Evolutionary conservation across 257 asterid genomes (phyloP), one percentile per base, ranked within the genome.

Genomic region (Avicennia marina): DNA sequence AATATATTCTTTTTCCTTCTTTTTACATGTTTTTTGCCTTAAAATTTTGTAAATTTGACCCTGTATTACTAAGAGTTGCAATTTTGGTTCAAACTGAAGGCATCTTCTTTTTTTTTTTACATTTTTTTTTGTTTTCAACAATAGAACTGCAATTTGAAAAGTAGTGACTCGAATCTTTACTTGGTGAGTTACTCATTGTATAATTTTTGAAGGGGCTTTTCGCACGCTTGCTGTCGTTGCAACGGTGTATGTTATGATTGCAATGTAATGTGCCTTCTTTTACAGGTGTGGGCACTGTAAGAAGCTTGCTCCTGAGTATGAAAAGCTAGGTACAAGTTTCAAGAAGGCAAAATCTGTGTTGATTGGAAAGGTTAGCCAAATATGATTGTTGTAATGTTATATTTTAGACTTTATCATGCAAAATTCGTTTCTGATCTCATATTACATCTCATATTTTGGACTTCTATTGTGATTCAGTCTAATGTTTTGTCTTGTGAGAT

Each of bases 221-320:
- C 33, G 5, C 3, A 29, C 33, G 3, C 5, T 29, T 29, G 7
- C 33, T 29, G 33, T 2, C 7, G 33, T 34, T 2, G 12, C 41
- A 10, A 4, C 2, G 41, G 7, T 2, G 12, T 11, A 34, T 34
- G 2, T 4, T 4, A 10, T 34, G 10, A 11, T 3, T 10, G 7
- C 20, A 27, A 52, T 51, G 47, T 22, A 13, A 22, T 22, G 44
- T 42, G 55, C 57, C 19, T 40, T 69, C 52, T 51, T 21, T 58
- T 54, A 63, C 87, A 91, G 97, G 98, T 91, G 96, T 47, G 95
- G 97, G 31, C 98, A 91, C 77, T 91, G 97, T 72, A 91, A 85
- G 62, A 91, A 85, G 78, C 95, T 91, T 53, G 95, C 96, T 52
- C 97, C 96, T 0, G 97, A 91, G 65, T 91, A 76, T 57, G 97